A percentile compares a stretch with the other conserved stretches of the same genome.
Evolutionary conservation across 768 basidiomycete species (phyloP).

Genomic region (Cyclocybe aegerita): DNA sequence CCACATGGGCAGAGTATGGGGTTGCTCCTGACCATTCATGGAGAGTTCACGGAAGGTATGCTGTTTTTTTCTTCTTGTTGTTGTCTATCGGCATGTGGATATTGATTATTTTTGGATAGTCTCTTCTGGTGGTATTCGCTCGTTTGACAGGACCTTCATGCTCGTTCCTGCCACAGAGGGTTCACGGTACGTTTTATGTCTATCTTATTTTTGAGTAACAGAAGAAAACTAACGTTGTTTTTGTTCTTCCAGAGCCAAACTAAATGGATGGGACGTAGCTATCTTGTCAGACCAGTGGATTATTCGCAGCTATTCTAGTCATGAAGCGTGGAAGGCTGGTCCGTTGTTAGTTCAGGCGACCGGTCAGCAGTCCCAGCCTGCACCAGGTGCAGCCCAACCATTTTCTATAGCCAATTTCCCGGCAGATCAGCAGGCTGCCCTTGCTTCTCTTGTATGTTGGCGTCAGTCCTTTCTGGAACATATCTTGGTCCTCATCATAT

Average conservation of each 20-base stretch:
- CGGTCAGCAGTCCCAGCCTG: conserved; percentile 26
- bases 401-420: conserved; percentile 32
- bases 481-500: neutral
- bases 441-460: conserved; percentile 57
- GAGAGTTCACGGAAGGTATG: conserved; percentile 89
- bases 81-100: neutral
- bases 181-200: conserved; percentile 62
- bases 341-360: conserved; percentile 69
- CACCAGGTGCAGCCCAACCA: conserved; percentile 17
- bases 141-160: conserved; percentile 92
- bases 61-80: conserved; percentile 13
- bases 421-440: conserved; percentile 47
- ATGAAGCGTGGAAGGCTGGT: conserved; percentile 76
- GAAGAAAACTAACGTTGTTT: conserved; percentile 7
- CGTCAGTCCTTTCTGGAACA: conserved; percentile 5
- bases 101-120: conserved; percentile 21
- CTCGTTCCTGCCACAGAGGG: conserved; percentile 78
- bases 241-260: conserved; percentile 55
- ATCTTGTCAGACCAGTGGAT: conserved; percentile 89
- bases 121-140: conserved; percentile 69
- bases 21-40: conserved; percentile 78
- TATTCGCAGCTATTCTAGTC: conserved; percentile 81
- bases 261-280: conserved; percentile 85
- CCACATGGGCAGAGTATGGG: conserved; percentile 58
- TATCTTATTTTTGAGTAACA: neutral